A percentile compares a stretch with the other conserved stretches of the same genome.
phyloP scores from a whole-genome alignment of 345 rosid species.

The Hypericum perforatum region DNA sequence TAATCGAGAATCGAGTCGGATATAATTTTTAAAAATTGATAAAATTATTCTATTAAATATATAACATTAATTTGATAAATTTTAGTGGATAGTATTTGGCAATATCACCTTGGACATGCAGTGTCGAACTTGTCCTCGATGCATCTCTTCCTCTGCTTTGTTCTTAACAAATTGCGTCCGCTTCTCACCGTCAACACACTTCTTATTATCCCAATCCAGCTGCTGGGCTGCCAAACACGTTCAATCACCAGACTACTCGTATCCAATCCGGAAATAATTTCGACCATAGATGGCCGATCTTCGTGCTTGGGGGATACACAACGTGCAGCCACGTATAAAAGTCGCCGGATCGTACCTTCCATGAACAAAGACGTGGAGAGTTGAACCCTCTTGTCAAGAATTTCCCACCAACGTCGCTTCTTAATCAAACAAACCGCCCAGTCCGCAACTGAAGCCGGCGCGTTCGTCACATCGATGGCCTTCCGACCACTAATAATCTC shows the following conservation, averaged over 20 bases:
- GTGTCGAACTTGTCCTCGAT: neutral
- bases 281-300: constrained; percentile 35
- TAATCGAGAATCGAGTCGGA: too few species aligned
- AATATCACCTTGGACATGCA: constrained; percentile 9
- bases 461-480: constrained; percentile 38
- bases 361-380: constrained; percentile 18
- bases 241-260: constrained; percentile 6
- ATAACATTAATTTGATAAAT: too few species aligned
- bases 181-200: constrained; percentile 24
- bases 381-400: constrained; percentile 33
- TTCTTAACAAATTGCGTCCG: constrained; percentile 13
- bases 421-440: constrained; percentile 53
- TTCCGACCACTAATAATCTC: constrained; percentile 63
- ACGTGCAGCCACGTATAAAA: constrained; percentile 42
- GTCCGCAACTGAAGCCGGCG: constrained; percentile 47
- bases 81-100: neutral
- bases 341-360: constrained; percentile 20
- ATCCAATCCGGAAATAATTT: constrained; percentile 35
- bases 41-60: too few species aligned
- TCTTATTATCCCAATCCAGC: constrained; percentile 33
- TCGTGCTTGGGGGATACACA: constrained; percentile 39
- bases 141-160: neutral
- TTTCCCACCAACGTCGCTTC: constrained; percentile 17
- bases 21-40: too few species aligned
- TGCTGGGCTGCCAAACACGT: constrained; percentile 23